Percentiles rank a stretch among this genome's conserved stretches.
phyloP scores from a whole-genome alignment of 306 rosid genomes.

The Ormosia emarginata region DNA sequence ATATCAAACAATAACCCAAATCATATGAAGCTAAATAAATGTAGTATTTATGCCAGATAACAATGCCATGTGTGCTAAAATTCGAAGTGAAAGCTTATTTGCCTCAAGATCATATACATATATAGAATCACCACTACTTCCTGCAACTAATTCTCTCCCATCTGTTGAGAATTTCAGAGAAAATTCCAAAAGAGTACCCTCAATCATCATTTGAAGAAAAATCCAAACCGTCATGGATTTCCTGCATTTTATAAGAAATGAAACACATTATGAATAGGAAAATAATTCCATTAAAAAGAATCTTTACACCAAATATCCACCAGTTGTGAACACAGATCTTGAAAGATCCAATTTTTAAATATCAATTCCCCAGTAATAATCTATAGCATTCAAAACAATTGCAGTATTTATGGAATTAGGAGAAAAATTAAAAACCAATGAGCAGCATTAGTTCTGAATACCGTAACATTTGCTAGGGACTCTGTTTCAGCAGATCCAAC shows the following conservation, averaged over 20 bases:
- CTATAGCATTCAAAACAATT: constrained; percentile 1
- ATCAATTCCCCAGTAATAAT: not conserved
- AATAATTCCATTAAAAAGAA: not conserved
- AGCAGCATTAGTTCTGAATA: constrained; percentile 30
- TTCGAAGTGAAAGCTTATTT: constrained; percentile 77
- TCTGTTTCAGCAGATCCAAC: constrained; percentile 63
- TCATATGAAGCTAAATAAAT: constrained; percentile 5
- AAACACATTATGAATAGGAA: constrained; percentile 10
- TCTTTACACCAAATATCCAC: not conserved
- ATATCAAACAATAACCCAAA: not conserved
- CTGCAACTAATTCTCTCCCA: constrained; percentile 93
- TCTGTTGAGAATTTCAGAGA: constrained; percentile 89
- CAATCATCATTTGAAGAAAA: constrained; percentile 59
- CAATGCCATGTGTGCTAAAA: constrained; percentile 72
- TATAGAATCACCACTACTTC: constrained; percentile 80
- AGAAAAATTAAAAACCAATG: not conserved
- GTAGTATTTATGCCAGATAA: constrained; percentile 7
- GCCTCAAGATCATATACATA: constrained; percentile 88
- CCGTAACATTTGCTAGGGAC: constrained; percentile 75
- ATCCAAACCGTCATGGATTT: constrained; percentile 78
- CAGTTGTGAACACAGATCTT: not conserved
- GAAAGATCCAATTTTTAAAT: not conserved
- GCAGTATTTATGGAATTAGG: not conserved
- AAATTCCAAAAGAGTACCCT: constrained; percentile 70
- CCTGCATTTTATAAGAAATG: constrained; percentile 55